phyloP scores from a whole-genome alignment of 768 basidiomycete genomes.

The Royoungia palumana region DNA sequence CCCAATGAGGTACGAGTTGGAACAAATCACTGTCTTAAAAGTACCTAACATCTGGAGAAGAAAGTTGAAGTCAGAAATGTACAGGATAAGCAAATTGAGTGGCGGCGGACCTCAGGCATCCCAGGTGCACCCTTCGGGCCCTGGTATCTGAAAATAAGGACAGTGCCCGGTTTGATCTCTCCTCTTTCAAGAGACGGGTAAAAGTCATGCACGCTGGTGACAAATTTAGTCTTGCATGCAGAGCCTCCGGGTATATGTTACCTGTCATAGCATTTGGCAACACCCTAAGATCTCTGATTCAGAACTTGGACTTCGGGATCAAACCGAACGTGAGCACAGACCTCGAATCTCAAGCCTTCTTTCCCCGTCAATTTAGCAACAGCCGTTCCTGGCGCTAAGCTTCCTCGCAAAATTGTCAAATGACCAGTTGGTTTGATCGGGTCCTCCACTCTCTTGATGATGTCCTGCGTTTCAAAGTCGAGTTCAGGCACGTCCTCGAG shows the following conservation, averaged over 20 bases:
- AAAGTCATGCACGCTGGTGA: slow-evolving; percentile 58
- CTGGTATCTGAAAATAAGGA: slow-evolving; percentile 83
- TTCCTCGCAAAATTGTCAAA: slow-evolving; percentile 84
- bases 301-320: not conserved
- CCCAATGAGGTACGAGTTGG: slow-evolving; percentile 1
- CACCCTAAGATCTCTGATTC: slow-evolving; percentile 43
- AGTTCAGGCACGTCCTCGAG: slow-evolving; percentile 72
- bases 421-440: slow-evolving; percentile 89
- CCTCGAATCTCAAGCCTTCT: slow-evolving; percentile 83
- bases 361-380: slow-evolving; percentile 95
- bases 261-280: slow-evolving; percentile 77
- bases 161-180: slow-evolving; percentile 71
- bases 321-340: slow-evolving; percentile 26
- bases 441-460: slow-evolving; percentile 66
- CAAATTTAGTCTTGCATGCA: slow-evolving; percentile 1
- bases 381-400: slow-evolving; percentile 79
- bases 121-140: slow-evolving; percentile 91
- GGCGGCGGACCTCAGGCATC: slow-evolving; percentile 68
- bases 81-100: not conserved
- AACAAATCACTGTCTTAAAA: not conserved
- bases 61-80: slow-evolving; percentile 1
- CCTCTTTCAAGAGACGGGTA: slow-evolving; percentile 71
- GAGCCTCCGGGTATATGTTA: slow-evolving; percentile 18
- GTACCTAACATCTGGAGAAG: slow-evolving; percentile 44
- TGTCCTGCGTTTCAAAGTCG: slow-evolving; percentile 70